Conservation (phyloP, 2,329 filamentous ascomycete species). For the Harringtonia aguacate region DNA sequence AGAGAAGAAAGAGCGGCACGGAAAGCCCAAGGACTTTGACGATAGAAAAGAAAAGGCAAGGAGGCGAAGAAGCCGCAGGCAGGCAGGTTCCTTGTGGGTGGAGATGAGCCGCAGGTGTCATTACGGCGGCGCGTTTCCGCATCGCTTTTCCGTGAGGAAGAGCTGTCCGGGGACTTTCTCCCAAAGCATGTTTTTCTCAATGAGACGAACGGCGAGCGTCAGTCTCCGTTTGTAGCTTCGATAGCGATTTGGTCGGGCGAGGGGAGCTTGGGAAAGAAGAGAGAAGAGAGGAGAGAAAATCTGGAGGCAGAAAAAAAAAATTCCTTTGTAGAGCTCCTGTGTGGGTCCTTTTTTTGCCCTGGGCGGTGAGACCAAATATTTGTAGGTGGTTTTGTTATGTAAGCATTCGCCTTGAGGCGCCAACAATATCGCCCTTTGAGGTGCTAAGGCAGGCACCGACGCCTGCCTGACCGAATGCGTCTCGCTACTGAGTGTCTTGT, state of each 20-base stretch:
- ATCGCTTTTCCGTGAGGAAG: slow-evolving; percentile 26
- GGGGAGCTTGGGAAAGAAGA: slow-evolving; percentile 47
- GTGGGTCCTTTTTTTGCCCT: background rate
- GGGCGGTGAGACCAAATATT: no score
- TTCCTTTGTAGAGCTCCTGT: slow-evolving; percentile 10
- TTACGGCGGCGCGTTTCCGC: slow-evolving; percentile 99
- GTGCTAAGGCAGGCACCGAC: no score
- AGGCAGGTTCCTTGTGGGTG: slow-evolving; percentile 27
- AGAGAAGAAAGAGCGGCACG: background rate
- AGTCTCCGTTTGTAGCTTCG: slow-evolving; percentile 92
- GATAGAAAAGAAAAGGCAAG: background rate
- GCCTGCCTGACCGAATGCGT: no score
- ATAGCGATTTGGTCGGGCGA: slow-evolving; percentile 99
- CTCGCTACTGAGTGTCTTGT: no score
- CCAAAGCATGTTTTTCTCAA: slow-evolving; percentile 63
- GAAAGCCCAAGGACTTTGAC: background rate
- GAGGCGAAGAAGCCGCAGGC: background rate
- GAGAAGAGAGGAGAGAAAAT: slow-evolving; percentile 14
- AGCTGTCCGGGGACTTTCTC: slow-evolving; percentile 99
- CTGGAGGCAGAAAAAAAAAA: slow-evolving; percentile 3
- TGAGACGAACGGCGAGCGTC: slow-evolving; percentile 24
- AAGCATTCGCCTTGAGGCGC: no score
- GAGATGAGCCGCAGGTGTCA: slow-evolving; percentile 89
- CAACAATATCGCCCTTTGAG: no score
- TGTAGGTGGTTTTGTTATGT: no score